Base-by-base conservation (phyloP, 1,284 basidiomycete species). In the Clitocybe nebularis region DNA sequence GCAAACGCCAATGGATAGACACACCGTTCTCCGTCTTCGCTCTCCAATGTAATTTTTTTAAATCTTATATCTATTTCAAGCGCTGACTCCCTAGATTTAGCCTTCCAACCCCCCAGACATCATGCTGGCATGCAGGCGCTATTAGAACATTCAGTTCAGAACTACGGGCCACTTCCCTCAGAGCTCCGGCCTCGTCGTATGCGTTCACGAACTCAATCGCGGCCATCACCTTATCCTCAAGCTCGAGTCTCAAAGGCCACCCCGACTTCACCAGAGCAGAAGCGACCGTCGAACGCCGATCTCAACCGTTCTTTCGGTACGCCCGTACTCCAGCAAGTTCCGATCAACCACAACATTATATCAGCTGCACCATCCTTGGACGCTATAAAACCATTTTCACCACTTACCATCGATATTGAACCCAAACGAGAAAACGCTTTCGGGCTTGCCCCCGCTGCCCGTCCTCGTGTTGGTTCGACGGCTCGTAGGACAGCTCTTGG, bases 11-110 rank as follows among this genome's bases (percentile, higher is more conserved):
- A 1, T 89, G 84, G 85, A 37, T 56, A 2, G 87, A 89, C 52
- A 90, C 86, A 0, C 76, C 84, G 0, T 81, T 84, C 53, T 88
- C 86, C 0, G 20, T 81, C 13, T 87, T 75, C 47, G 79, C 83
- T 3, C 24, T 88, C 29, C 84, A 89, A 63, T 74, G 86, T 89
- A 56, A 66, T 83, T 70, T 1, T 35, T 29, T 17, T 29, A 38
- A 14, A 14, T 40, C 40, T 23, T 19, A 9, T 14, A 9, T 29
- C 14, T 44, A 36, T 16, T 4, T 41, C 8, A 43, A 39, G 26
- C 28, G 16, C 29, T n/a, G 39, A 14, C 36, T 49, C 17, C 54
- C 50, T 16, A 39, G 40, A 24, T 36, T 36, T 49, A 89, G 87
- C 83, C 1, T 89, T 89, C 61, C 64, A 79, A 24, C 84, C 83